Percentiles rank a stretch among this genome's conserved stretches.
These are phyloP conservation scores for Colletotrichum salicis DNA, from an alignment of 2,329 filamentous ascomycete genomes.

Conservation along the genomic window DNA sequence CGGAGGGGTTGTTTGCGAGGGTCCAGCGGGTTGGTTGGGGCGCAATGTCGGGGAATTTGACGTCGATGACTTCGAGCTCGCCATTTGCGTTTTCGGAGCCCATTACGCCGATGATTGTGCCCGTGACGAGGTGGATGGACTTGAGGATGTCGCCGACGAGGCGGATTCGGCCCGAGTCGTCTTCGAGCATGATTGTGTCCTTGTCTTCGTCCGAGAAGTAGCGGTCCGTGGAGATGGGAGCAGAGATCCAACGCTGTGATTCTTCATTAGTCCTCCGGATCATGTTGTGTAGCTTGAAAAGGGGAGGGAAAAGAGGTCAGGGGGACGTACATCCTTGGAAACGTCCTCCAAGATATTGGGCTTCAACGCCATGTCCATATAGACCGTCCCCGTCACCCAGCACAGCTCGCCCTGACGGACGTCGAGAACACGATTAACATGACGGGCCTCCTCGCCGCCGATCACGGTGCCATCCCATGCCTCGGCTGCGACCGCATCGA, in stretches of 20 bases:
- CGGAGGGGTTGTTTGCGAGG: conserved; percentile 62
- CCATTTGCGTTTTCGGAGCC: conserved; percentile 93
- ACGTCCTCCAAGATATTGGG: conserved; percentile 96
- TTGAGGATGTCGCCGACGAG: conserved; percentile 78
- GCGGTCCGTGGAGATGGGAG: conserved; percentile 79
- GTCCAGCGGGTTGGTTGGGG: conserved; percentile 86
- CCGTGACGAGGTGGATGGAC: conserved; percentile 82
- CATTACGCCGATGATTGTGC: conserved; percentile 92
- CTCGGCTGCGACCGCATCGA: conserved; percentile 77
- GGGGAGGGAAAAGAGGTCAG: background rate
- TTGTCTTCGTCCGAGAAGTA: conserved; percentile 73
- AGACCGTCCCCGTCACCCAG: conserved; percentile 94
- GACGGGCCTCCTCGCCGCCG: conserved; percentile 77
- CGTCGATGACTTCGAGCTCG: conserved; percentile 90
- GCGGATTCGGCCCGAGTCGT: conserved; percentile 89
- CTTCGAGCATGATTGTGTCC: conserved; percentile 87
- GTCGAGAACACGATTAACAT: conserved; percentile 89
- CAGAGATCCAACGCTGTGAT: conserved; percentile 86
- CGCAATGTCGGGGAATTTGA: conserved; percentile 87
- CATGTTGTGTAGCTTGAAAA: background rate
- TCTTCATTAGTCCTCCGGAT: background rate
- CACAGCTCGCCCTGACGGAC: conserved; percentile 95
- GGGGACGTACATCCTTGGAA: conserved; percentile 79
- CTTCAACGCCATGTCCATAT: conserved; percentile 97
- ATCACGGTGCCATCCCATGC: conserved; percentile 85